A percentile compares a stretch with the other conserved stretches of the same genome.
Conservation (phyloP, 1,284 basidiomycete species). For the Pseudomicrostroma phylloplanum region DNA sequence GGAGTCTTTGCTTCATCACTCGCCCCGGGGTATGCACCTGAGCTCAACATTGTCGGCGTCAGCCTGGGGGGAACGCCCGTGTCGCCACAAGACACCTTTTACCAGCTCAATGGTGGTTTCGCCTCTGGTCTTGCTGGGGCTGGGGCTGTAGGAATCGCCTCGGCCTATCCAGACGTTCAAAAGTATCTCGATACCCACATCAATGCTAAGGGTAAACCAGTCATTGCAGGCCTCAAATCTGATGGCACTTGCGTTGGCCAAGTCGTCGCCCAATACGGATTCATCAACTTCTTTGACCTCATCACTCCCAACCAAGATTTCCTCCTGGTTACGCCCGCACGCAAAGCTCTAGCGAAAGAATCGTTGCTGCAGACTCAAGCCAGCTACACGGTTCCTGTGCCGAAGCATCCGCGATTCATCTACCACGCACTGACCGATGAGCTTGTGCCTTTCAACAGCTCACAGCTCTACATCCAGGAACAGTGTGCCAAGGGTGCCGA, state of each 20-base stretch:
- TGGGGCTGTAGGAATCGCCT: conserved; percentile 26
- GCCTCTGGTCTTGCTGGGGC: conserved; percentile 35
- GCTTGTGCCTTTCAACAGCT: conserved; percentile 33
- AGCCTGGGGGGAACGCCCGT: conserved; percentile 36
- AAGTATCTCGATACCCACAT: conserved; percentile 14
- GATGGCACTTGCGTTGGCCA: conserved; percentile 20
- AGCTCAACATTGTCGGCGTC: conserved; percentile 18
- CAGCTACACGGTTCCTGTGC: conserved; percentile 21
- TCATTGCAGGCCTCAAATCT: conserved; percentile 15
- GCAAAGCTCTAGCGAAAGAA: conserved; percentile 18
- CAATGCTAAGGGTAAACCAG: conserved; percentile 17
- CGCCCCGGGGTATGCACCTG: conserved; percentile 12
- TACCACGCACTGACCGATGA: conserved; percentile 41
- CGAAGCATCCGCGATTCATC: conserved; percentile 33
- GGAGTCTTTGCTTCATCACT: conserved; percentile 15
- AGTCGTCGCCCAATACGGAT: conserved; percentile 17
- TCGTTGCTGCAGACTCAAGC: conserved; percentile 24
- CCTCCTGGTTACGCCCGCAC: conserved; percentile 20
- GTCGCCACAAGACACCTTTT: conserved; percentile 23
- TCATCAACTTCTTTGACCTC: conserved; percentile 21
- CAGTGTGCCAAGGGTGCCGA: conserved; percentile 40
- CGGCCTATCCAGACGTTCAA: conserved; percentile 24
- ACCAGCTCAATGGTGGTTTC: conserved; percentile 22
- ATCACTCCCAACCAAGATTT: conserved; percentile 24
- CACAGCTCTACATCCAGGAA: conserved; percentile 26